These are phyloP conservation scores for Globisporangium cederbergense DNA, from an alignment of 352 stramenopile species.

Conservation along the genomic window DNA sequence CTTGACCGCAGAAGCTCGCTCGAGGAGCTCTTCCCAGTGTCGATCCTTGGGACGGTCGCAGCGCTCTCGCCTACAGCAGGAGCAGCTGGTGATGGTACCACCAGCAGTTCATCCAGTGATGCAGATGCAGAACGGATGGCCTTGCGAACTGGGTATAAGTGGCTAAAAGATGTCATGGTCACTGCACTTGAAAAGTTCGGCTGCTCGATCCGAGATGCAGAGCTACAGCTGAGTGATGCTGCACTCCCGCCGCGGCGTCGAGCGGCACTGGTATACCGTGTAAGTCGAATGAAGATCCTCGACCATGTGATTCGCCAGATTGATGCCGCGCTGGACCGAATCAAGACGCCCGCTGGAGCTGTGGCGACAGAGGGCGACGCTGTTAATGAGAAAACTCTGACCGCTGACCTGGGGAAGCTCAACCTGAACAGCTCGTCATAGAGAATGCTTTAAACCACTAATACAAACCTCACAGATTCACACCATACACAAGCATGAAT, in stretches of 20 bases:
- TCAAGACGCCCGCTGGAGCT: not conserved
- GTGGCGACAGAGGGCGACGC: not conserved
- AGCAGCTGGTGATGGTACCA: not conserved
- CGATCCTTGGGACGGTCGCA: not conserved
- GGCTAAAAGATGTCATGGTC: constrained; percentile 17
- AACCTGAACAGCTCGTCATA: constrained; percentile 1
- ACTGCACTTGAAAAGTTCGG: constrained; percentile 21
- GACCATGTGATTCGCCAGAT: constrained; percentile 33
- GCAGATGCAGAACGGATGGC: constrained; percentile 5
- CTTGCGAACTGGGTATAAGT: constrained; percentile 7
- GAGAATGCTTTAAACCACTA: too few species aligned
- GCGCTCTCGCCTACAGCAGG: not conserved
- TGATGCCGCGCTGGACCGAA: constrained; percentile 26
- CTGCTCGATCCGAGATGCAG: constrained; percentile 21
- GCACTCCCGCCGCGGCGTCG: constrained; percentile 24
- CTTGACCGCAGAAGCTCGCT: constrained; percentile 47
- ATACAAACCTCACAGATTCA: too few species aligned
- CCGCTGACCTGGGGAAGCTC: not conserved
- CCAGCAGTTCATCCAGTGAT: not conserved
- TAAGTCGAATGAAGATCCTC: constrained; percentile 43
- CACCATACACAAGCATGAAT: not conserved
- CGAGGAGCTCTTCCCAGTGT: constrained; percentile 41
- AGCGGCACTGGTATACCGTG: constrained; percentile 45
- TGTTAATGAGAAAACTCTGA: not conserved
- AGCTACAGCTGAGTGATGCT: constrained; percentile 21